Conservation (phyloP, 495 filamentous ascomycete genomes). For the Trichoderma orchidacearum region DNA sequence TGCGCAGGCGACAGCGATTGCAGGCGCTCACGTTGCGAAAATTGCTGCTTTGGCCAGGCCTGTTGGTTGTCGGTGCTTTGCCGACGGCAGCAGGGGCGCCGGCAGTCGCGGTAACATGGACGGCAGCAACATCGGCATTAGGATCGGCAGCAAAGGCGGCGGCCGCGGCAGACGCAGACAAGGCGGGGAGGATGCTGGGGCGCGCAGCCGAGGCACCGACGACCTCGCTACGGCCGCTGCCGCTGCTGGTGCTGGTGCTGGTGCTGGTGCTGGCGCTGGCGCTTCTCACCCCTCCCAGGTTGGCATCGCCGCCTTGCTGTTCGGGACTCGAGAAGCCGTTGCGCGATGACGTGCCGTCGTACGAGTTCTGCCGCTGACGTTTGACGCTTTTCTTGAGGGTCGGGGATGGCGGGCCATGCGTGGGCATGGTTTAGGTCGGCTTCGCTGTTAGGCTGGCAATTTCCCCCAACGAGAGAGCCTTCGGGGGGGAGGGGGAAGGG, state of each 20-base stretch:
- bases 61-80: conserved; percentile 6
- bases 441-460: not conserved
- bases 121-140: conserved; percentile 1
- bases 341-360: conserved; percentile 14
- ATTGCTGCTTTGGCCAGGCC: conserved; percentile 35
- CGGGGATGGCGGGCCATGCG: conserved; percentile 28
- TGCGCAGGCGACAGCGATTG: conserved; percentile 81
- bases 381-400: conserved; percentile 27
- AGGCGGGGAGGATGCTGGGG: conserved; percentile 4
- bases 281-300: not conserved
- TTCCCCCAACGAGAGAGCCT: not conserved
- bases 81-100: not conserved
- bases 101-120: not conserved
- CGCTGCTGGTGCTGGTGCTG: not conserved
- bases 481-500: not conserved
- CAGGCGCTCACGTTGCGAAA: conserved; percentile 95
- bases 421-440: conserved; percentile 17
- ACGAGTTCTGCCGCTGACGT: conserved; percentile 34
- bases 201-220: not conserved
- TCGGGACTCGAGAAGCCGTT: not conserved
- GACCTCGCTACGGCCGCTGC: not conserved
- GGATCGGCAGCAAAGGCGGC: conserved; percentile 15
- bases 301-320: not conserved
- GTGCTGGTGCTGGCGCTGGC: not conserved
- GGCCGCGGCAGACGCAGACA: conserved; percentile 20